These are phyloP conservation scores for Agaricus bisporus DNA, from an alignment of 768 basidiomycete species.

Conservation along the genomic window DNA sequence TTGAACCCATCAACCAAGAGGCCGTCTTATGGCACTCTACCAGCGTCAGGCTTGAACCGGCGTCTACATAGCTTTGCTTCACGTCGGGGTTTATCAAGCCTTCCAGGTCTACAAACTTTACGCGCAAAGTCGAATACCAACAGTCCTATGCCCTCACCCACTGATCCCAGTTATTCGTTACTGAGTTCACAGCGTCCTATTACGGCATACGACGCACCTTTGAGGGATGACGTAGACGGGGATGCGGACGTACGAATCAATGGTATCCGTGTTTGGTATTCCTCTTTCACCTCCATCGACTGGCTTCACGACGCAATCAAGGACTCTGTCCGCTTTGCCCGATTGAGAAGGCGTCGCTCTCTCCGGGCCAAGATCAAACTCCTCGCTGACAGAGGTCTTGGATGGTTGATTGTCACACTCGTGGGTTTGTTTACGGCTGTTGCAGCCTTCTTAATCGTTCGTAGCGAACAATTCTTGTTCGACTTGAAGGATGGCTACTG, in stretches of 20 bases:
- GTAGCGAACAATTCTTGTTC: slow-evolving; percentile 84
- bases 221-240: slow-evolving; percentile 34
- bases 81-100: slow-evolving; percentile 30
- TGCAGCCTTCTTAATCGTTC: slow-evolving; percentile 81
- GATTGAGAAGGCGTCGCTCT: slow-evolving; percentile 65
- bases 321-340: slow-evolving; percentile 77
- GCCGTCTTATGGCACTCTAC: slow-evolving; percentile 55
- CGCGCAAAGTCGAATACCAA: slow-evolving; percentile 26
- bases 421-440: slow-evolving; percentile 84
- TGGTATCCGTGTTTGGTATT: slow-evolving; percentile 88
- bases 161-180: slow-evolving; percentile 23
- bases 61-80: slow-evolving; percentile 23
- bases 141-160: slow-evolving; percentile 28
- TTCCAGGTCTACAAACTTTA: slow-evolving; percentile 25
- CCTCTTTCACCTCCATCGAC: slow-evolving; percentile 86
- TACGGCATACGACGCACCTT: slow-evolving; percentile 63
- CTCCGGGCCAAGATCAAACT: slow-evolving; percentile 59
- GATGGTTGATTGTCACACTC: slow-evolving; percentile 86
- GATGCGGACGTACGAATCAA: slow-evolving; percentile 66
- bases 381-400: slow-evolving; percentile 68
- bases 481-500: slow-evolving; percentile 94
- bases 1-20: slow-evolving; percentile 23
- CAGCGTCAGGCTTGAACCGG: slow-evolving; percentile 21
- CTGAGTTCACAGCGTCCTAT: slow-evolving; percentile 48
- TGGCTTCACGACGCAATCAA: slow-evolving; percentile 98